Base-by-base conservation (phyloP, 2,329 filamentous ascomycete species). In the Phialophora macrospora region DNA sequence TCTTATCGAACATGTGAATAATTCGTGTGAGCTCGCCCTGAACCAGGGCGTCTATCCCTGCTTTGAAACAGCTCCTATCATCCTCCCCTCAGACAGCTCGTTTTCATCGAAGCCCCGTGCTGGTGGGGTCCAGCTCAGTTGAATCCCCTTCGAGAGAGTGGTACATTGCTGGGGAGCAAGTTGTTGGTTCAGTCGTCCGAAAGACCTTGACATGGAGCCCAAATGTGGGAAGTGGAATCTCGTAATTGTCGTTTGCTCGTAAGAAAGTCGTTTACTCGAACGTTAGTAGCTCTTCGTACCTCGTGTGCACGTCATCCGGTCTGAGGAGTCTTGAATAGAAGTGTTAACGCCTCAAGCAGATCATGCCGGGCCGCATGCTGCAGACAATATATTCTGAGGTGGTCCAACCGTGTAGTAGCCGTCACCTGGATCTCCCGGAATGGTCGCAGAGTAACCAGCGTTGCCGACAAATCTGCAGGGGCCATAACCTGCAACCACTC, bases 391-490 rank as follows among this genome's bases (percentile, higher is more conserved):
- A n/a, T 69, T 70, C 54, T 71, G 70, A 38, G 71, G 71, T 22
- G 71, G 71, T 41, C 68, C 71, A 24, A 72, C 71, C 5, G 66
- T 67, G 24, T 63, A 60, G 59, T 65, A 72, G n/a, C 68, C 70
- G 26, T 66, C 68, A 14, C 68, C 68, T 28, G 65, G 48, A 12
- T 58, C 63, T 4, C 70, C 71, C 6, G 48, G n/a, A 44, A 71
- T 49, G 17, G 64, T 63, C 20, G 49, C 61, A 8, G 55, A 62
- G 38, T 65, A 72, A n/a, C 71, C 70, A 34, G 68, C 63, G 61
- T 74, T 75, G 2, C 71, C 73, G 24, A 68, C 48, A 65, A 77
- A 79, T 6, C 69, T 69, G 46, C 78, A 72, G 6, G 76, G 75
- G 6, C 76, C 76, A 41, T 75, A 75, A 30, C 76, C 76, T n/a